Evolutionary conservation across 2,329 filamentous ascomycete species (phyloP), one percentile per base, ranked within the genome.

Genomic region (Tolypocladium pustulatum): DNA sequence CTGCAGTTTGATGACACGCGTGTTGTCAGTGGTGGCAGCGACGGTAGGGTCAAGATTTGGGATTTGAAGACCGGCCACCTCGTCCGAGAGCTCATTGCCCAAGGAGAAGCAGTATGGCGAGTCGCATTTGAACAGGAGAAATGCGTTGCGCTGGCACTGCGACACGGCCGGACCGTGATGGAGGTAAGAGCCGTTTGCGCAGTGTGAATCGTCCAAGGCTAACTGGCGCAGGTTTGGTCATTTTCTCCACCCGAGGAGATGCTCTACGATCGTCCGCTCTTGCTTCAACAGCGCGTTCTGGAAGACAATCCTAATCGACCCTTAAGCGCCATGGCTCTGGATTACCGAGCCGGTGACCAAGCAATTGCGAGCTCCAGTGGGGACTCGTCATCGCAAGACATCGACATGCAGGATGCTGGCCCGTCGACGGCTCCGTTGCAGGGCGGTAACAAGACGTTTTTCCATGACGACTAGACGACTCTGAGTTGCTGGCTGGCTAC

Each of bases 101-200:
- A 93, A 57, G 91, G 93, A 0, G 93, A 99, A 69, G 92, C 93
- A 20, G 94, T 99, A 0, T 99, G 94, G 94, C 84, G 94, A 60
- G 93, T 99, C 38, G 94, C 95, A 0, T 99, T 99, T 71, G 94
- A 99, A 70, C 93, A 96, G 64, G 94, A 99, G 74, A 97, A 97
- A 73, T 96, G 93, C 60, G 93, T 99, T 36, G 93, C 96, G 37
- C 89, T 99, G 80, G 94, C 94, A 10, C 88, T 91, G 66, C 83
- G 93, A 61, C 85, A 85, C 57, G 87, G 86, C 58, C 86, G 92
- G 62, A 97, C 95, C 0, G 89, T 97, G 62, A 99, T 99, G 94
- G 94, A 99, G 86, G 93, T 95, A 76, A 77, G 86, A 40, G 49
- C 9, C 12, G 1, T 17, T 36, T 38, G 15, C 34, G 12, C 43